Evolutionary conservation across 2,329 filamentous ascomycete genomes (phyloP), one percentile per base, ranked within the genome.

Genomic region (Erysiphe pisi): DNA sequence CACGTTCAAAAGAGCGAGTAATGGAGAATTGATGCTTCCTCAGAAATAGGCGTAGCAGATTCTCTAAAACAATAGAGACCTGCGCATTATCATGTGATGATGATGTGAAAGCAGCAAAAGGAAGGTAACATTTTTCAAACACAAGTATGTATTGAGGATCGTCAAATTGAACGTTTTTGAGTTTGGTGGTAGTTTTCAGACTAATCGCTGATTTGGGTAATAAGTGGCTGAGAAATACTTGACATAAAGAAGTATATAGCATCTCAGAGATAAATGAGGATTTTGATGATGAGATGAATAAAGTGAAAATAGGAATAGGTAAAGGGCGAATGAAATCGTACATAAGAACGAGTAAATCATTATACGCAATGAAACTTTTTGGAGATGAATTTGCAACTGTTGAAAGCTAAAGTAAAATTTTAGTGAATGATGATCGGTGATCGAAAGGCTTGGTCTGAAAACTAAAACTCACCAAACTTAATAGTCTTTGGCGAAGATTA

Each of bases 61-160:
- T 83, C 81, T 90, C 88, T 0, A 89, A 81, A 52, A 88, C 79
- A 43, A 90, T 82, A 4, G 85, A 86, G 18, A 89, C 84, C 79
- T 87, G 87, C 7, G 86, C 85, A 79, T 90, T 89, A 68, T 89
- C 88, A 1, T 83, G 82, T 0, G 84, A 80, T 14, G 82, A 84
- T 4, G 82, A 81, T 0, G 83, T 85, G 43, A 84, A 86, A 0
- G 88, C 87, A 0, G 85, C 81, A 77, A 83, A 87, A 0, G 87
- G 87, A 7, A 90, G 83, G 79, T 85, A 89, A 78, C 85, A 85
- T 58, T 80, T 79, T 78, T 88, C 85, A 28, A 90, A 83, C 22
- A 86, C 85, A 0, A 81, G 74, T 78, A 86, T 85, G 6, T 82
- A 85, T 28, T 90, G 81, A n/a, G 82, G 83, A 40, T 84, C 82